A percentile compares a stretch with the other conserved stretches of the same genome.
These are phyloP conservation scores for Sarocladiaceae sp. DNA, from an alignment of 2,329 filamentous ascomycete genomes.

Conservation along the genomic window DNA sequence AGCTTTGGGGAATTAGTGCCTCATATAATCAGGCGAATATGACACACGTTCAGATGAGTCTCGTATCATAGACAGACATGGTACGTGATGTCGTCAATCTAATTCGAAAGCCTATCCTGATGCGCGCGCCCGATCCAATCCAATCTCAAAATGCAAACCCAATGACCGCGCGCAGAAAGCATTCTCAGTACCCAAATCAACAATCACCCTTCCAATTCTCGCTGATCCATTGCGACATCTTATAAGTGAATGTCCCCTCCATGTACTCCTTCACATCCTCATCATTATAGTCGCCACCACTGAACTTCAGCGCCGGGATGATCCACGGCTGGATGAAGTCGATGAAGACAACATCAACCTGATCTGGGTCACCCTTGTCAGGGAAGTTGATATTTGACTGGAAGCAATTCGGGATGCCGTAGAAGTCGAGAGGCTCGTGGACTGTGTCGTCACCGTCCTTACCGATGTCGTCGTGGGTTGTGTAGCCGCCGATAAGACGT, in stretches of 20 bases:
- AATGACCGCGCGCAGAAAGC: background rate
- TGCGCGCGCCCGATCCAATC: too few relatives aligned
- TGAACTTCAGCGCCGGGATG: slow-evolving; percentile 64
- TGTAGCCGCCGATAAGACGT: slow-evolving; percentile 67
- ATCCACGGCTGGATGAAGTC: slow-evolving; percentile 88
- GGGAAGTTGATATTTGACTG: slow-evolving; percentile 65
- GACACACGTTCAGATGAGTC: too few relatives aligned
- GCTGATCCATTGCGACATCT: slow-evolving; percentile 54
- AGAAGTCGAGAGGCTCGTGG: slow-evolving; percentile 70
- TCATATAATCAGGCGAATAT: too few relatives aligned
- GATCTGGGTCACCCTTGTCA: slow-evolving; percentile 53
- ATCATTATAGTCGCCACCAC: slow-evolving; percentile 45
- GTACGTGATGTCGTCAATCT: too few relatives aligned
- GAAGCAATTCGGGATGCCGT: slow-evolving; percentile 78
- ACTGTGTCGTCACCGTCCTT: slow-evolving; percentile 86
- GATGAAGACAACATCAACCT: slow-evolving; percentile 83
- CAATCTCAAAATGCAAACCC: background rate
- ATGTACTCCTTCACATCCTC: slow-evolving; percentile 48
- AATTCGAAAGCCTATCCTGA: too few relatives aligned
- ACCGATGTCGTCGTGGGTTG: slow-evolving; percentile 80
- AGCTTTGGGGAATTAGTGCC: too few relatives aligned
- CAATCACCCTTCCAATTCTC: slow-evolving; percentile 53
- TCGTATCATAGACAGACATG: too few relatives aligned
- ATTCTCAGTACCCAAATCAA: slow-evolving; percentile 16
- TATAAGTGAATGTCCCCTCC: slow-evolving; percentile 50